Conservation (phyloP, 768 basidiomycete species). For the Leccinum pellstonianum region DNA sequence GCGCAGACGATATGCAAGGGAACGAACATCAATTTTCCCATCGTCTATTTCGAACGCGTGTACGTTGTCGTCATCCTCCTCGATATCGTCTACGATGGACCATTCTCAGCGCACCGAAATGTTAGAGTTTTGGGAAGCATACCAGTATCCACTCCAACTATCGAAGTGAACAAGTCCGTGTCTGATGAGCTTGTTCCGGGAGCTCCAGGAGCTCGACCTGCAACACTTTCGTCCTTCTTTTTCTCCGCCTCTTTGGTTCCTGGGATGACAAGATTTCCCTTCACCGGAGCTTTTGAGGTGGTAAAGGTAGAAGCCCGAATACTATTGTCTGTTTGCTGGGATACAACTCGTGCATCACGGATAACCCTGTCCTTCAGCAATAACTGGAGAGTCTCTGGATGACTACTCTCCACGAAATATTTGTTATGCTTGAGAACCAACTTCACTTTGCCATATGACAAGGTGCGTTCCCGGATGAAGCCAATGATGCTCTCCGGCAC, state of each 20-base stretch:
- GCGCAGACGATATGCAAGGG: conserved; percentile 1
- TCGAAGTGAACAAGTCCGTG: conserved; percentile 86
- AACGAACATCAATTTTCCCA: conserved; percentile 82
- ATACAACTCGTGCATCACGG: conserved; percentile 76
- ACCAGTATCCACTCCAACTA: conserved; percentile 94
- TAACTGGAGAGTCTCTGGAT: conserved; percentile 88
- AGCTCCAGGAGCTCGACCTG: conserved; percentile 30
- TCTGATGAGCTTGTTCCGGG: conserved; percentile 44
- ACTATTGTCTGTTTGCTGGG: conserved; percentile 67
- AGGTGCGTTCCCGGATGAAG: conserved; percentile 89
- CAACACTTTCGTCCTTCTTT: conserved; percentile 59
- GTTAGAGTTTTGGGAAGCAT: conserved; percentile 23
- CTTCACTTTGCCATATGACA: conserved; percentile 98
- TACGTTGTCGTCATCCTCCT: conserved; percentile 96
- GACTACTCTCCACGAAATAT: conserved; percentile 94
- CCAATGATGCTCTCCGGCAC: conserved; percentile 83
- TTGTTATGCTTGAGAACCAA: conserved; percentile 97
- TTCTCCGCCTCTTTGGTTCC: conserved; percentile 77
- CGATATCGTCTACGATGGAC: conserved; percentile 76
- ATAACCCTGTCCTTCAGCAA: conserved; percentile 86
- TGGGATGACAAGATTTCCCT: conserved; percentile 82
- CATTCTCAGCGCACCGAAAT: not conserved
- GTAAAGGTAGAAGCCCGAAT: conserved; percentile 77
- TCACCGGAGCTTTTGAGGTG: conserved; percentile 76
- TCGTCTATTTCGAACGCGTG: conserved; percentile 97